Percentiles rank a stretch among this genome's conserved stretches.
Evolutionary conservation across 225 moss, liverwort and hornwort species (phyloP).

Genomic region (Pseudisothecium myosuroides): DNA sequence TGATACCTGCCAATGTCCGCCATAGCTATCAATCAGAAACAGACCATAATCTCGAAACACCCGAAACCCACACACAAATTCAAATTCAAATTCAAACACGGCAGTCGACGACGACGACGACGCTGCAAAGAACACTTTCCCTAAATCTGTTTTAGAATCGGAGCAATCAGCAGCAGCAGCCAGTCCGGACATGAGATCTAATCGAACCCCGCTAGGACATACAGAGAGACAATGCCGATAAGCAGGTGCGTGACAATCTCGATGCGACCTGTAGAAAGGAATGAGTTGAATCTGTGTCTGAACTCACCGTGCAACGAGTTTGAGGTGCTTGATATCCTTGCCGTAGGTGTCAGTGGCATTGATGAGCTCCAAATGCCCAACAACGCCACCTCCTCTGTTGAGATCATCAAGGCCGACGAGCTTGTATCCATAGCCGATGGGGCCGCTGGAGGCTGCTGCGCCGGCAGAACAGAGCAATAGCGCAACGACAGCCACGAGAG

Average conservation of each 20-base stretch:
- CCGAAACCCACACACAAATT: not conserved
- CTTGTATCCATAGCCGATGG: slow-evolving; percentile 23
- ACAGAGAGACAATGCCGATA: not conserved
- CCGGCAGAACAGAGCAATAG: not conserved
- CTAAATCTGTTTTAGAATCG: not conserved
- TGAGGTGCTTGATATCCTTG: slow-evolving; percentile 13
- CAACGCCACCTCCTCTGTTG: slow-evolving; percentile 2
- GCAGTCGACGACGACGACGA: not conserved
- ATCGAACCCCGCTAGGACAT: not conserved
- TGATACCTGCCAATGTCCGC: slow-evolving; percentile 14
- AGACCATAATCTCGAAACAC: not conserved
- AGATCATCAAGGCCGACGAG: slow-evolving; percentile 5
- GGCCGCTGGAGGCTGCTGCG: not conserved
- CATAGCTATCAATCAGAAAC: not conserved
- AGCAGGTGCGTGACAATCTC: not conserved
- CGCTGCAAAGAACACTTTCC: no score
- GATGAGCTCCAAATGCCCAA: slow-evolving; percentile 18
- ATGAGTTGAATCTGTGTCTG: not conserved
- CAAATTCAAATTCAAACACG: not conserved
- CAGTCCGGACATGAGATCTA: not conserved
- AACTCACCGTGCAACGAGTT: slow-evolving; percentile 12
- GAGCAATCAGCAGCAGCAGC: not conserved
- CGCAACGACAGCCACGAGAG: not conserved
- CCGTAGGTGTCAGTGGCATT: not conserved
- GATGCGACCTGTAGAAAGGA: not conserved